Evolutionary conservation across 768 basidiomycete species (phyloP), one percentile per base, ranked within the genome.

Genomic region (Botryobasidium botryosum): DNA sequence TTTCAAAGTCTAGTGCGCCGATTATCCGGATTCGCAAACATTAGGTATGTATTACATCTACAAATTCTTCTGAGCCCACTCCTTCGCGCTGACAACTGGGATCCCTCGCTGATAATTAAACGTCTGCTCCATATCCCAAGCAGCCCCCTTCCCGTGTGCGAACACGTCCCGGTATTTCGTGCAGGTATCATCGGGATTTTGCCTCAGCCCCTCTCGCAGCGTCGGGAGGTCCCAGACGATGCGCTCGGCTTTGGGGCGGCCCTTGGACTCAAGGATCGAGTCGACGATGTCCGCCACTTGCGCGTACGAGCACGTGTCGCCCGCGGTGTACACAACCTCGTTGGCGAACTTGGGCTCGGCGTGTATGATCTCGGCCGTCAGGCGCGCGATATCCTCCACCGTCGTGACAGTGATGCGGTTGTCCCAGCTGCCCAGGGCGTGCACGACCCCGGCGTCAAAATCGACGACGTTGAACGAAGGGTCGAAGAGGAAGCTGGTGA

Each of bases 401-500:
- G 53, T 50, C 4, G 60, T 62, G 3, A 59, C 52, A 1, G 61
- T 62, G 5, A 61, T 42, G 15, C 23, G 35, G 39, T 53, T 60
- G 12, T 56, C 49, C 48, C 52, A 52, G 13, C 43, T 40, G 4
- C 59, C 59, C 23, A 60, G 45, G 2, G 57, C 59, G 6, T 45
- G 52, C 15, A 59, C 55, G 8, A 44, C 50, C 1, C 51, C 47
- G n/a, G 50, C 50, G 1, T 53, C 21, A 20, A 20, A 13, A 8
- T 41, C 18, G 4, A 61, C 57, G 8, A 62, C 55, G 6, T 58
- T 57, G 36, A 62, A 60, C 7, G 41, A 44, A 4, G 48, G 47
- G 26, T 55, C 46, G 49, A 61, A 61, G 13, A 61, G 48, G 48
- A 56, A 61, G 42, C 47, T 52, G 10, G 55, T 61, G 48, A 61